Conservation (phyloP, 306 rosid genomes). For the Trichosanthes truncata region DNA sequence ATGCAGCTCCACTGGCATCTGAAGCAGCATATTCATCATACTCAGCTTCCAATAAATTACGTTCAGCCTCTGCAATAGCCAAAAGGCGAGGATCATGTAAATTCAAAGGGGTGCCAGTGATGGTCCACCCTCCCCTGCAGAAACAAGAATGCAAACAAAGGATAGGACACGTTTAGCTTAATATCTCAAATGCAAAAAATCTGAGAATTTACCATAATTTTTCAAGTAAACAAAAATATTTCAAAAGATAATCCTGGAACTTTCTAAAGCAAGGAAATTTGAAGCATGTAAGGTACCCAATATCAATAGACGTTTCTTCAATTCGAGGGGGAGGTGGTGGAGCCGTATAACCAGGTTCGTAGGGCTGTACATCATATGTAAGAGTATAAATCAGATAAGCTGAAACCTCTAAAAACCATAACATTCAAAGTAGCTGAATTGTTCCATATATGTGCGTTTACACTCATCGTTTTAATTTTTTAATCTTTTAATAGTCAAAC, state of each 20-base stretch:
- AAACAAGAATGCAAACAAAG: slow-evolving; percentile 9
- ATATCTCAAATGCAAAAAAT: not conserved
- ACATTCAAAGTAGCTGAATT: not conserved
- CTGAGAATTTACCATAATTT: not conserved
- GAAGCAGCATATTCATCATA: slow-evolving; percentile 91
- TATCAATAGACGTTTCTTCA: slow-evolving; percentile 85
- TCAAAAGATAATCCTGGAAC: not conserved
- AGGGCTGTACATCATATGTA: slow-evolving; percentile 42
- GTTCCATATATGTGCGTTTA: not conserved
- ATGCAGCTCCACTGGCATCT: slow-evolving; percentile 84
- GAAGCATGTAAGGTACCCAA: slow-evolving; percentile 51
- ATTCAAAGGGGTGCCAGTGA: slow-evolving; percentile 94
- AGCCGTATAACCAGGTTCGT: slow-evolving; percentile 75
- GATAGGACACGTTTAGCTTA: slow-evolving; percentile 7
- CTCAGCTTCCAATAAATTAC: slow-evolving; percentile 77
- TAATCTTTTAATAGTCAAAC: not conserved
- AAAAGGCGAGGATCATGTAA: slow-evolving; percentile 85
- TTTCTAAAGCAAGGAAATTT: not conserved
- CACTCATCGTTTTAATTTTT: not conserved
- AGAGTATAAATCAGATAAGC: slow-evolving; percentile 9
- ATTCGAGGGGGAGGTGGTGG: slow-evolving; percentile 72
- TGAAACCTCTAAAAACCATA: not conserved
- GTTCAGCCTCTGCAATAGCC: slow-evolving; percentile 98
- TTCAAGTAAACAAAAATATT: not conserved
- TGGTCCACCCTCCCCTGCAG: slow-evolving; percentile 91